Percentiles rank a stretch among this genome's conserved stretches.
phyloP scores from a whole-genome alignment of 2,329 filamentous ascomycete genomes.

The Scedosporium aurantiacum region DNA sequence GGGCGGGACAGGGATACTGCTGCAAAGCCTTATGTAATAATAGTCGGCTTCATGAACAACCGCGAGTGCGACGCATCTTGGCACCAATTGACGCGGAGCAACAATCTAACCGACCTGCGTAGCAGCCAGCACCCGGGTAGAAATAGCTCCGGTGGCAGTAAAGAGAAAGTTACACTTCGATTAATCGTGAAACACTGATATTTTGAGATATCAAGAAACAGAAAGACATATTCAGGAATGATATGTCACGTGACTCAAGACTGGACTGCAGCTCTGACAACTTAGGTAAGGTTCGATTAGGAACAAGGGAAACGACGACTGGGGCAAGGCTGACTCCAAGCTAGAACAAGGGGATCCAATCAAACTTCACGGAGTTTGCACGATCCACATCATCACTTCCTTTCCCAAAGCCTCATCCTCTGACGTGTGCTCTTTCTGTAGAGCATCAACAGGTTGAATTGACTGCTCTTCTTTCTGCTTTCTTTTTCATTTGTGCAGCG shows the following conservation, averaged over 20 bases:
- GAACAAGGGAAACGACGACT: neutral
- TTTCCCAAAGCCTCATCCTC: neutral
- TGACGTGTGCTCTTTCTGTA: neutral
- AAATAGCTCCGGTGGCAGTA: too few relatives aligned
- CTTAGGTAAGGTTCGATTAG: neutral
- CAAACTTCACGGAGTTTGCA: neutral
- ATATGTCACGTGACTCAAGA: neutral
- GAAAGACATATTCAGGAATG: too few relatives aligned
- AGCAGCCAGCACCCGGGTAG: too few relatives aligned
- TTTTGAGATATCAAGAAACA: too few relatives aligned
- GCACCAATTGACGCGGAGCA: too few relatives aligned
- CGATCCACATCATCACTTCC: neutral
- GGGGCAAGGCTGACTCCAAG: neutral
- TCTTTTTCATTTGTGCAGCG: too few relatives aligned
- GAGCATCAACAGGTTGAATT: too few relatives aligned
- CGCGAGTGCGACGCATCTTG: too few relatives aligned
- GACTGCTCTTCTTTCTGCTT: too few relatives aligned
- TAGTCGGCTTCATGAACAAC: neutral
- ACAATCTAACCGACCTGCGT: too few relatives aligned
- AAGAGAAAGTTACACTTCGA: too few relatives aligned
- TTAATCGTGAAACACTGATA: too few relatives aligned
- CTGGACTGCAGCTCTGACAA: neutral
- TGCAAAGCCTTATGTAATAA: neutral
- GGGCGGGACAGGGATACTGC: neutral
- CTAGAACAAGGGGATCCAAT: neutral